Evolutionary conservation across 306 rosid genomes (phyloP).

Genomic region (Citrullus mucosospermus): DNA sequence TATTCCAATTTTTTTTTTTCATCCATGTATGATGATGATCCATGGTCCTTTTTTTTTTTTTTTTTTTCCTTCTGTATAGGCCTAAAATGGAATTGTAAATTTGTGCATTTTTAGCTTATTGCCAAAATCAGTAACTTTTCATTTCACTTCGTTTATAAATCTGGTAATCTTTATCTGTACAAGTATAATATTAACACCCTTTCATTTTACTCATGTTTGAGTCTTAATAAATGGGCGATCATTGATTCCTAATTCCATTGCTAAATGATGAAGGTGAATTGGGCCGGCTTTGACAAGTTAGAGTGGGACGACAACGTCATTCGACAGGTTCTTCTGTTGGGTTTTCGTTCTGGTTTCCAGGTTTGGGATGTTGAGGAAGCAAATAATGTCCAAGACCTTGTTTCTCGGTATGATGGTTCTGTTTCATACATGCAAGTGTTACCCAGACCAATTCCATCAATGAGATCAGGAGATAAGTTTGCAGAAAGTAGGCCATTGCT

Average conservation of each 20-base stretch:
- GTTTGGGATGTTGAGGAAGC: conserved; percentile 99
- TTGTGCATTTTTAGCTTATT: not conserved
- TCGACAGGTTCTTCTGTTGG: conserved; percentile 74
- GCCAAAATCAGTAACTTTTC: not conserved
- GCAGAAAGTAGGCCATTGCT: conserved; percentile 57
- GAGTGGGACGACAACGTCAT: conserved; percentile 48
- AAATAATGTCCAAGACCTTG: conserved; percentile 60
- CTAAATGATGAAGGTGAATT: conserved; percentile 47
- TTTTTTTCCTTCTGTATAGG: not conserved
- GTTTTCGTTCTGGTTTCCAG: conserved; percentile 84
- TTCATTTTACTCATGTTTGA: not conserved
- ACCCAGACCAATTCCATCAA: conserved; percentile 60
- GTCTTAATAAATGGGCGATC: not conserved
- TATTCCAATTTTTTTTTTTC: not conserved
- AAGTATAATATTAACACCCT: not conserved
- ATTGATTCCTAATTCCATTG: not conserved
- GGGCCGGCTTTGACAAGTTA: conserved; percentile 94
- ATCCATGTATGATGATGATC: not conserved
- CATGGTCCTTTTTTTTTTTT: not conserved
- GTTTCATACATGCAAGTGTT: conserved; percentile 84
- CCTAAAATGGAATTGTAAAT: not conserved
- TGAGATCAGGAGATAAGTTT: conserved; percentile 52
- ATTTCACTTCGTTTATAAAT: not conserved
- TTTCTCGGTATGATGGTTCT: conserved; percentile 75
- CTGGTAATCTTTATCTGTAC: not conserved